A percentile compares a stretch with the other conserved stretches of the same genome.
Conservation (phyloP, 2,329 filamentous ascomycete genomes). For the Tolypocladium guangdongense region DNA sequence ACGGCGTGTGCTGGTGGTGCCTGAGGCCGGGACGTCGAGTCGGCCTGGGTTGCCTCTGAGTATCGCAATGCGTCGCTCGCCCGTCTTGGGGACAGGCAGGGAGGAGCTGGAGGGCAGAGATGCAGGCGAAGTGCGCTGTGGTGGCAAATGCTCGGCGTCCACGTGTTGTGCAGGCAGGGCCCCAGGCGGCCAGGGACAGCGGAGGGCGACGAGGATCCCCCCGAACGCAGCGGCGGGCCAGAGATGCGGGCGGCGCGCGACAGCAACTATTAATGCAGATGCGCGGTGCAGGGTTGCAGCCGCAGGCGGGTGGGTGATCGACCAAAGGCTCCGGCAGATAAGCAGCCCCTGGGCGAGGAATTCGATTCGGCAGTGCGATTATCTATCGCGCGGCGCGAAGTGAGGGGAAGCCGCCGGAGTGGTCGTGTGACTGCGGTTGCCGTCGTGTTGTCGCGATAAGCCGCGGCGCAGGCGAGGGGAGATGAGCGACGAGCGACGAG, state of each 20-base stretch:
- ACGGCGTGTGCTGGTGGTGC: not conserved
- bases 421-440: not conserved
- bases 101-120: not conserved
- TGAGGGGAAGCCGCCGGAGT: not conserved
- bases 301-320: not conserved
- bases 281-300: not conserved
- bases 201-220: not conserved
- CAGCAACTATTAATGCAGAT: not conserved
- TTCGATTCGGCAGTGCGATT: conserved; percentile 1
- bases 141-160: conserved; percentile 3
- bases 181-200: not conserved
- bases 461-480: not conserved
- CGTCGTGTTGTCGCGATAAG: not conserved
- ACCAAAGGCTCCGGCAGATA: conserved; percentile 2
- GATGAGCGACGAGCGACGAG: too few relatives aligned
- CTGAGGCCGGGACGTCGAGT: not conserved
- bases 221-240: not conserved
- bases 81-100: not conserved
- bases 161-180: not conserved
- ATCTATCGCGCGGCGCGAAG: not conserved
- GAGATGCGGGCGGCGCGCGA: not conserved
- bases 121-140: not conserved
- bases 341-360: not conserved
- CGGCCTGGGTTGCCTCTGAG: not conserved
- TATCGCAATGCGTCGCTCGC: not conserved